Base-by-base conservation (phyloP, 2,329 filamentous ascomycete genomes). In the Sporothrix pallida region DNA sequence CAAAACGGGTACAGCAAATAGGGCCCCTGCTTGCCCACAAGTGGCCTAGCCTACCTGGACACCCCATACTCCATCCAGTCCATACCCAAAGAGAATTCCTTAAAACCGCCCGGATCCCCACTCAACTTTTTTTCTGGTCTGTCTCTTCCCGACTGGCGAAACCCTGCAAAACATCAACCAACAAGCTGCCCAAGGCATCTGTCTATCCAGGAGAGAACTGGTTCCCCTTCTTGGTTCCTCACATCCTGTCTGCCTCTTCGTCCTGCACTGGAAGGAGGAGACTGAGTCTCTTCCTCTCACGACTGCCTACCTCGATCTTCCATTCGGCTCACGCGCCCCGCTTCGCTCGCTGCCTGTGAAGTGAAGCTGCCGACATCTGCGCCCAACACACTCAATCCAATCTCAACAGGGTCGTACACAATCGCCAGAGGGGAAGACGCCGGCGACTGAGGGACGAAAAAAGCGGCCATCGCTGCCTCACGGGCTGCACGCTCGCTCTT, bases 81-180 rank as follows among this genome's bases (percentile, higher is more conserved):
- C 54, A 20, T 67, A 44, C 62, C 62, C 62, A 67, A 67, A 48
- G 20, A 70, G 46, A 73, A 46, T 62, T 68, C 62, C 70, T 72
- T 73, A 71, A 75, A 70, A 70, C 62, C 65, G 50, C 13, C 72
- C 44, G 56, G 48, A 67, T 72, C 73, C 73, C 73, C 73, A 72
- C 73, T 70, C 65, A 17, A 50, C 48, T 73, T 73, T 70, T 58
- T 65, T 63, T 63, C 42, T 72, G 58, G 50, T 26, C 52, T 65
- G 26, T 48, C 58, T 65, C 70, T 68, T 52, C 46, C 65, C 26
- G 70, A 72, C 56, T 65, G 46, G 58, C 70, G 46, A 72, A 70
- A 42, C 68, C 68, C 37, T 70, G 48, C 50, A 56, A 69, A 70
- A 46, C 52, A 68, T 48, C 72, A 62, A 65, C 56, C 72, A 65